Percentiles rank a stretch among this genome's conserved stretches.
phyloP scores from a whole-genome alignment of 805 yeast species.

The Komagataella ulmi region DNA sequence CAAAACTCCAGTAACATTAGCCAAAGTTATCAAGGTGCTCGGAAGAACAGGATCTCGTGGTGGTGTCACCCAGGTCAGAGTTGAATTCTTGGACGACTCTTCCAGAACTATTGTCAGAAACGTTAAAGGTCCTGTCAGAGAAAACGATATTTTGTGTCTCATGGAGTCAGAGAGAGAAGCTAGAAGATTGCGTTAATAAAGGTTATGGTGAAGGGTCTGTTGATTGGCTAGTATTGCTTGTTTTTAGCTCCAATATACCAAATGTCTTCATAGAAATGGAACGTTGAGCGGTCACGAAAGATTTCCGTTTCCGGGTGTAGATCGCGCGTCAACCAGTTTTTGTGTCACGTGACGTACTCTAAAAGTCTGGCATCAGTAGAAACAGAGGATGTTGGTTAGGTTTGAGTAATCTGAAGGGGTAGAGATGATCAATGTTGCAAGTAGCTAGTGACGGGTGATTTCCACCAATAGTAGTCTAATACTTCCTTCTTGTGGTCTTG shows the following conservation, averaged over 20 bases:
- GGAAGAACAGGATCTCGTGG: constrained; percentile 22
- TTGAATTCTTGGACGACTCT: constrained; percentile 32
- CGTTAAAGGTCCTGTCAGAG: constrained; percentile 38
- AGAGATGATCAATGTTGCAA: too few relatives aligned
- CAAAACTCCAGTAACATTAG: constrained; percentile 20
- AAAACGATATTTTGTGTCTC: constrained; percentile 23
- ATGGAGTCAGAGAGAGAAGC: constrained; percentile 22
- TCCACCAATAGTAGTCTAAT: too few relatives aligned
- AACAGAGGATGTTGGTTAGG: not conserved
- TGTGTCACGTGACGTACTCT: not conserved
- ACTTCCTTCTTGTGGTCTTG: too few relatives aligned
- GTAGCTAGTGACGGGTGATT: too few relatives aligned
- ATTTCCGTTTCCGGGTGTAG: not conserved
- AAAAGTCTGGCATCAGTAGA: not conserved
- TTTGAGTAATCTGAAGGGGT: too few relatives aligned
- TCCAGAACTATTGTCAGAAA: constrained; percentile 36
- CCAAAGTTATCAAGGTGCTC: constrained; percentile 20
- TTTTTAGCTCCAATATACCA: not conserved
- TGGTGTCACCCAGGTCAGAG: constrained; percentile 35
- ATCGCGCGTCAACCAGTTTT: not conserved
- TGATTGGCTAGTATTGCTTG: not conserved
- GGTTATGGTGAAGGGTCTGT: not conserved
- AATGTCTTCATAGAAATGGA: not conserved
- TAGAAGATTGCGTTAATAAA: constrained; percentile 18
- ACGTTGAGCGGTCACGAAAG: not conserved